Conservation (phyloP, 108 stramenopile genomes). For the Aurantiochytrium sp. region DNA sequence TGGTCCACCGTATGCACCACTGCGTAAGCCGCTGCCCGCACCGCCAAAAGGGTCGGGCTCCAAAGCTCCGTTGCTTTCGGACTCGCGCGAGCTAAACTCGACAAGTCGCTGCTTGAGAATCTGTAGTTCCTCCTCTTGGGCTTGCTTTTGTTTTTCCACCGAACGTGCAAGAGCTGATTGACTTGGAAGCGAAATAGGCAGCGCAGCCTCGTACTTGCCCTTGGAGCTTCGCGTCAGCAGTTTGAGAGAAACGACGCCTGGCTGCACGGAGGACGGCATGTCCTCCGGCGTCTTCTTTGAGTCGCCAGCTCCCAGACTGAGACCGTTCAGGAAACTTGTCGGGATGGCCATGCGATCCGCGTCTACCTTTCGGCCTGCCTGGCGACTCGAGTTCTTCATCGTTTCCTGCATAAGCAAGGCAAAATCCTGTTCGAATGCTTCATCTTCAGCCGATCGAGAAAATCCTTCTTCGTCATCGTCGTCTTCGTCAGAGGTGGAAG, state of each 20-base stretch:
- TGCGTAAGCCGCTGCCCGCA: background rate
- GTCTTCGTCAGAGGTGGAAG: too few species aligned
- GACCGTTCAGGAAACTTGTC: background rate
- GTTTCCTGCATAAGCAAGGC: constrained; percentile 5
- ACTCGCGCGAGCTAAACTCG: background rate
- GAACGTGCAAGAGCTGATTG: background rate
- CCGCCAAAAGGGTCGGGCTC: background rate
- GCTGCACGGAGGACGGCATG: background rate
- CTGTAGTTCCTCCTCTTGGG: background rate
- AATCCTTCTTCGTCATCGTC: background rate
- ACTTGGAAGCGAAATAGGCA: background rate
- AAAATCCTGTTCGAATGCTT: background rate
- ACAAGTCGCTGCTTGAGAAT: background rate
- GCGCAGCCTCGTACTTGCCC: background rate
- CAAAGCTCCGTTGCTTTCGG: background rate
- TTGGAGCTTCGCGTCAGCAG: background rate
- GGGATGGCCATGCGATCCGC: background rate
- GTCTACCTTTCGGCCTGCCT: background rate
- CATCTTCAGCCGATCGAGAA: background rate
- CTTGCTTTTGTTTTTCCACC: background rate
- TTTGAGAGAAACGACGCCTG: background rate
- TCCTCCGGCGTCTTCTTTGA: background rate
- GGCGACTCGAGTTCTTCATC: background rate
- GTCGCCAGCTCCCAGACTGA: background rate
- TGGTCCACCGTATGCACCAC: background rate